A percentile compares a stretch with the other conserved stretches of the same genome.
phyloP scores from a whole-genome alignment of 306 rosid species.

The Vigna radiata region DNA sequence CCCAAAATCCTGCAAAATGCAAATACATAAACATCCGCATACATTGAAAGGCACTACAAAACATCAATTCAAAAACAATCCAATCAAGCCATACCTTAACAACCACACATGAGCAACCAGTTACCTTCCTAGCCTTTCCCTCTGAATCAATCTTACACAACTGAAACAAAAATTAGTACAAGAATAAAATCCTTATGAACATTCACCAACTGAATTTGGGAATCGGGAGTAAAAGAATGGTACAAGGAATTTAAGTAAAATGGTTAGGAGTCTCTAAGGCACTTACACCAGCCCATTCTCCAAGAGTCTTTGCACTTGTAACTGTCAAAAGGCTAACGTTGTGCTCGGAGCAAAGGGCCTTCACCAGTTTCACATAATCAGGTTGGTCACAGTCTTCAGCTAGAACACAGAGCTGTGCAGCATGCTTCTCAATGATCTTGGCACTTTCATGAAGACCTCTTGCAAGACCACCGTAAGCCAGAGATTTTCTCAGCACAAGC shows the following conservation, averaged over 20 bases:
- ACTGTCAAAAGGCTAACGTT: conserved; percentile 72
- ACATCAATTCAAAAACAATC: background rate
- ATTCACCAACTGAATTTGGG: background rate
- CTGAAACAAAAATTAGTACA: conserved; percentile 41
- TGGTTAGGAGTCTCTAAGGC: background rate
- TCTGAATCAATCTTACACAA: conserved; percentile 84
- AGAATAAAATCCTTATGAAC: background rate
- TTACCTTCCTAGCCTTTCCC: conserved; percentile 70
- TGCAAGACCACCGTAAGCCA: conserved; percentile 78
- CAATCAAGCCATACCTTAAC: conserved; percentile 59
- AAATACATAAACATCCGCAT: background rate
- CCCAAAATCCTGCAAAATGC: conserved; percentile 46
- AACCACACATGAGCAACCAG: conserved; percentile 73
- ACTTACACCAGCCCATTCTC: conserved; percentile 96
- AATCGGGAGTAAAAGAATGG: background rate
- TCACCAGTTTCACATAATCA: conserved; percentile 79
- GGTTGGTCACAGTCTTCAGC: conserved; percentile 91
- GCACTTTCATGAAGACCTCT: conserved; percentile 85
- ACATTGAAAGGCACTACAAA: background rate
- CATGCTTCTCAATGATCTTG: conserved; percentile 81
- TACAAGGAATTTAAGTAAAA: background rate
- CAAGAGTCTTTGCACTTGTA: conserved; percentile 84
- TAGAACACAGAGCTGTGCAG: conserved; percentile 82
- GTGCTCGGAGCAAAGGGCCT: conserved; percentile 85
- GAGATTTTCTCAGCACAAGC: conserved; percentile 82